A percentile compares a stretch with the other conserved stretches of the same genome.
Evolutionary conservation across 495 filamentous ascomycete genomes (phyloP).

Genomic region (Penicillium desertorum): DNA sequence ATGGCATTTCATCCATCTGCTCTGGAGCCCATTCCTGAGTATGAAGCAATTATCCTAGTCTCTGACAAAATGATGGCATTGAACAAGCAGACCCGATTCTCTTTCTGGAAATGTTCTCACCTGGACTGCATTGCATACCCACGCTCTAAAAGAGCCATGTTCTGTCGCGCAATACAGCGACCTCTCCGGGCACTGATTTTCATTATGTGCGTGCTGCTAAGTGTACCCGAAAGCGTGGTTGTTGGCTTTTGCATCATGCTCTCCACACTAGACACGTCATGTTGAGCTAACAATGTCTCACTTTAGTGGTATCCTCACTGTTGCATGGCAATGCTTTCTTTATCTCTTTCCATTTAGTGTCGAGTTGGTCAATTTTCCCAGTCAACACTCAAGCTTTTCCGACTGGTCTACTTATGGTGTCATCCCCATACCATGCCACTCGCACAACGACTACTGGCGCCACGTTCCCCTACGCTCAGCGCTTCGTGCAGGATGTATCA

Average conservation of each 20-base stretch:
- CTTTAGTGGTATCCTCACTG: conserved; percentile 12
- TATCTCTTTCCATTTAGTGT: conserved; percentile 3
- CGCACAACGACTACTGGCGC: conserved; percentile 78
- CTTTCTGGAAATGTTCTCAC: conserved; percentile 14
- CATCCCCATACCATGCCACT: conserved; percentile 31
- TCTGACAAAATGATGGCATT: neutral
- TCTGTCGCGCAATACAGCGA: conserved; percentile 2
- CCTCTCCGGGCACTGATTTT: conserved; percentile 13
- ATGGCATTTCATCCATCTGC: conserved; percentile 4
- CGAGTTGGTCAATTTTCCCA: conserved; percentile 42
- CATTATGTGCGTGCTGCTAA: conserved; percentile 2
- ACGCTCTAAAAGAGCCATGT: conserved; percentile 1
- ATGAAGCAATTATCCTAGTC: neutral
- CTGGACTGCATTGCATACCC: conserved; percentile 1
- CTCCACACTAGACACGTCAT: neutral
- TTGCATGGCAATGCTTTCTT: conserved; percentile 6
- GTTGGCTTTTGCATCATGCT: neutral
- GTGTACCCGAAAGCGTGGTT: neutral
- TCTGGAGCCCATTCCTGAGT: neutral
- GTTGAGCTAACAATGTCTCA: neutral
- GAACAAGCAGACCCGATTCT: neutral
- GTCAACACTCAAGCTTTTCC: conserved; percentile 14
- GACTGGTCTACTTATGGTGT: conserved; percentile 19
- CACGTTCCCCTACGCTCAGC: conserved; percentile 51
- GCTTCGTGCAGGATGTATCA: conserved; percentile 54